Base-by-base conservation (phyloP, 2,329 filamentous ascomycete genomes). In the Cercospora sojina region DNA sequence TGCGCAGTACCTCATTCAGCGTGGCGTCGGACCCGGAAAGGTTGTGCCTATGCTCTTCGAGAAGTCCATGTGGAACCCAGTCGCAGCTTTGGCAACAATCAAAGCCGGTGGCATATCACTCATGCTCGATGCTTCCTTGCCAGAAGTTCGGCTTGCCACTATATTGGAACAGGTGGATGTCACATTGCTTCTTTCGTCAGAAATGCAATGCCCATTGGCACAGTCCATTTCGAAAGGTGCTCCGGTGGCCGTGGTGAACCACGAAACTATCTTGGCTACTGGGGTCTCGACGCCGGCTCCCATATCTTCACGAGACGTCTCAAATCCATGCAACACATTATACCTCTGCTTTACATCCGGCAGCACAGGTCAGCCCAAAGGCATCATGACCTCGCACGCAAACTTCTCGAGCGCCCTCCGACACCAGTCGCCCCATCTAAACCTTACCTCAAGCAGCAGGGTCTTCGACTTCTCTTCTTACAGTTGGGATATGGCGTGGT, bases 31-130 rank as follows among this genome's bases (percentile, higher is more conserved):
- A 9, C 18, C 20, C 1, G 5, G 5, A 20, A 51, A 16, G 3
- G 2, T 25, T 4, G 31, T 63, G 23, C 47, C 60, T 6, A 74
- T 77, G 2, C 78, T 78, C 60, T 79, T 80, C 49, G 78, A 80
- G 55, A 80, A 80, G 69, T 78, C 75, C 31, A 64, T 64, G 5
- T 79, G 75, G 64, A 74, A 75, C 0, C 66, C 77, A 7, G 73
- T 80, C n/a, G 76, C 77, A 1, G 77, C 78, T 73, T 72, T 80
- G 7, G 76, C 75, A 5, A 75, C 79, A 5, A 73, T 80, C 56
- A 79, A 79, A 61, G 77, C 78, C 16, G 78, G 79, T 23, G 78
- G 74, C 8, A 76, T 76, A 25, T 75, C 73, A 8, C 73, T 77
- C 5, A 72, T 76, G 10, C 71, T 83, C 18, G 80, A 81, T 64